A percentile compares a stretch with the other conserved stretches of the same genome.
These are phyloP conservation scores for Achaetomiella virescens DNA, from an alignment of 495 filamentous ascomycete genomes.

Conservation along the genomic window DNA sequence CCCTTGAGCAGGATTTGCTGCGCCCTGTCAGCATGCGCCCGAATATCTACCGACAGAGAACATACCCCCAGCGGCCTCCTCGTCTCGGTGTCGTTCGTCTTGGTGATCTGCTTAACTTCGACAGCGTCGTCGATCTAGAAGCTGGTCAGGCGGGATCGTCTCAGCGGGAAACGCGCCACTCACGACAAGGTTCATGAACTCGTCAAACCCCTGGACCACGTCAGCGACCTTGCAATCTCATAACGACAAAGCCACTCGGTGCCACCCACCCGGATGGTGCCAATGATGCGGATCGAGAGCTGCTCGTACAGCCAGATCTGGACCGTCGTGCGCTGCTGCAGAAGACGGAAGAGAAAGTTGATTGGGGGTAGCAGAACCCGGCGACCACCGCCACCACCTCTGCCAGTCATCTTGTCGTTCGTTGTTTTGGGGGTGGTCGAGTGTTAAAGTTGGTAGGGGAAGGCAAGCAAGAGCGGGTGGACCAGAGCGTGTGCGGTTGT, in stretches of 20 bases:
- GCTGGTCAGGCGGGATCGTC: not conserved
- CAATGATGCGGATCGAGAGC: constrained; percentile 84
- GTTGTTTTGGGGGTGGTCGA: not conserved
- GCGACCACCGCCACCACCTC: constrained; percentile 70
- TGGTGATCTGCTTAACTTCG: constrained; percentile 80
- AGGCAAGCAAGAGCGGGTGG: not conserved
- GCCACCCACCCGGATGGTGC: constrained; percentile 74
- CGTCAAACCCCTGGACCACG: constrained; percentile 54
- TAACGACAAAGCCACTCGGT: constrained; percentile 42
- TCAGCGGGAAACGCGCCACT: constrained; percentile 40
- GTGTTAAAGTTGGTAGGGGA: constrained; percentile 2
- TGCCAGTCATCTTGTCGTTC: constrained; percentile 64
- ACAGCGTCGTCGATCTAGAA: constrained; percentile 68
- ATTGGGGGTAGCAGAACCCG: constrained; percentile 90
- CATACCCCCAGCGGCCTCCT: constrained; percentile 66
- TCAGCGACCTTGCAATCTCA: not conserved
- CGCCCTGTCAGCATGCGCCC: constrained; percentile 21
- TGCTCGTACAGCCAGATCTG: constrained; percentile 97
- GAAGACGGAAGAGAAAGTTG: constrained; percentile 96
- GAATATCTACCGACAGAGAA: not conserved
- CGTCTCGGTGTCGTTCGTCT: constrained; percentile 67
- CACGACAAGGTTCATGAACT: constrained; percentile 98
- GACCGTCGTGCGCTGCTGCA: constrained; percentile 81
- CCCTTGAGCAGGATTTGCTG: constrained; percentile 97
- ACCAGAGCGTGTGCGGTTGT: constrained; percentile 5